phyloP scores from a whole-genome alignment of 768 basidiomycete species.

The Boletus tomentosulus region DNA sequence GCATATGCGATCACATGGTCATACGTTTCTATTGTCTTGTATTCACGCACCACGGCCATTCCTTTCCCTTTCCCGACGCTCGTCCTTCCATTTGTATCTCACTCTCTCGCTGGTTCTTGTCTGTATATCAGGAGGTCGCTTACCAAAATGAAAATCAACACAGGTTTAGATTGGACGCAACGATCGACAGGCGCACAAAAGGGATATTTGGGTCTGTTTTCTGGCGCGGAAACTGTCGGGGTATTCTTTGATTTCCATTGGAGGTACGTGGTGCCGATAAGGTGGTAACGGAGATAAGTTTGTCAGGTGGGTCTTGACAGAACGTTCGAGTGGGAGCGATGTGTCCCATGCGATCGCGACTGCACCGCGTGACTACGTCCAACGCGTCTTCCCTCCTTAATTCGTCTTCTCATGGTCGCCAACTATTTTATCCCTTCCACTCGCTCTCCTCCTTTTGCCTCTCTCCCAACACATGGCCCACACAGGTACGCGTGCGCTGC shows the following conservation, averaged over 20 bases:
- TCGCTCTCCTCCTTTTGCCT: not conserved
- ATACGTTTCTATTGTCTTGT: constrained; percentile 3
- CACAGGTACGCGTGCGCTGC: not conserved
- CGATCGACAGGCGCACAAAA: not conserved
- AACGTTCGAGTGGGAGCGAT: not conserved
- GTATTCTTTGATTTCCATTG: not conserved
- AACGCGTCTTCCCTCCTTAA: not conserved
- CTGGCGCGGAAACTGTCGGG: not conserved
- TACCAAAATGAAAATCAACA: constrained; percentile 5
- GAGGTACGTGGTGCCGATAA: not conserved
- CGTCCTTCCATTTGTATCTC: constrained; percentile 15
- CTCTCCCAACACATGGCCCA: not conserved
- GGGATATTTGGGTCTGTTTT: no score
- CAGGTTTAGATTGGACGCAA: not conserved
- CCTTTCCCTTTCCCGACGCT: not conserved
- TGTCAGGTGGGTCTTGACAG: not conserved
- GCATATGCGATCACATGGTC: not conserved
- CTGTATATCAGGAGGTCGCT: constrained; percentile 12
- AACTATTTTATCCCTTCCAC: not conserved
- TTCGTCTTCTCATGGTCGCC: not conserved
- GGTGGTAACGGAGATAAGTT: no score
- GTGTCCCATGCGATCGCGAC: not conserved
- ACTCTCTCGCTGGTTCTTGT: constrained; percentile 3
- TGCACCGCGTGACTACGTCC: not conserved
- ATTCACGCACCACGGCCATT: not conserved